Evolutionary conservation across 768 basidiomycete species (phyloP), one percentile per base, ranked within the genome.

Genomic region (Termitomyces sp.): DNA sequence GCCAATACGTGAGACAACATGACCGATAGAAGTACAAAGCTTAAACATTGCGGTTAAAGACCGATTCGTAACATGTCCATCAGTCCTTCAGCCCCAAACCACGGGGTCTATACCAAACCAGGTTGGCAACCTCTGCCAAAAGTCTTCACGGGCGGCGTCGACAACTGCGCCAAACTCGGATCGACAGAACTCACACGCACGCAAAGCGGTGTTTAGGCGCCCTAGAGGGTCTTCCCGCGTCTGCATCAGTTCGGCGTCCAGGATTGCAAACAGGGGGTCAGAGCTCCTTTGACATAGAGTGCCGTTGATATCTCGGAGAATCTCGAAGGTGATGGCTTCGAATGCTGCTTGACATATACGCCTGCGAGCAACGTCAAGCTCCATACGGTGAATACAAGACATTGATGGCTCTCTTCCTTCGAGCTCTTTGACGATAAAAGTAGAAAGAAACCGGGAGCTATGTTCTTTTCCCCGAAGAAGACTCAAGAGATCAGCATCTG

Each of bases 341-440:
- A 90, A 91, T 3, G 87, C 87, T 22, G 86, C 78, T 71, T 87
- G 87, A 71, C 89, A 91, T 24, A 82, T 73, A 33, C 86, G 83
- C 64, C 79, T 79, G 36, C 73, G 74, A 36, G 76, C 63, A 3
- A 76, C 72, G 63, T 84, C 78, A 9, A 74, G 59, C 40, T 86
- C 81, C 67, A 77, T 75, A n/a, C 75, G 75, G 67, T 83, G 75
- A 12, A 81, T 63, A 68, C 89, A 90, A 62, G 68, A 68, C 9
- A 68, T 42, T 15, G 84, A 81, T 18, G 85, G 76, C 40, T 79
- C 70, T 62, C 90, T 79, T 51, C 86, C 85, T 75, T 91, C 90
- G 22, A 91, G 79, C 63, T 90, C 83, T 67, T 86, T 86, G 57
- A 87, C 86, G 67, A 92, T 83, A 70, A 92, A 92, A 9, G 87